Conservation (phyloP, 2,329 filamentous ascomycete genomes). For the Colletotrichum somersetense region DNA sequence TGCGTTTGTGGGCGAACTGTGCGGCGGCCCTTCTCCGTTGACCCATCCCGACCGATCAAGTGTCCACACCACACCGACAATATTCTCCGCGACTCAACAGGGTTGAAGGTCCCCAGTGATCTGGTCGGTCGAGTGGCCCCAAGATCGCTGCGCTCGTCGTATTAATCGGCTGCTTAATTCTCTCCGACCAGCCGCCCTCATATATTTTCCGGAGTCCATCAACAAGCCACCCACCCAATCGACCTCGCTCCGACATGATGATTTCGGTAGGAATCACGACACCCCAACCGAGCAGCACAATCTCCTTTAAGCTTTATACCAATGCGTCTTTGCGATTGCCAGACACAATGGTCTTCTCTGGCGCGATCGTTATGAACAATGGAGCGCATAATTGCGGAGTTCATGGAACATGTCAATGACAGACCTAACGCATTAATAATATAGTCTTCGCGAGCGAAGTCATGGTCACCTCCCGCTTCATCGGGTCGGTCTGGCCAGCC, state of each 20-base stretch:
- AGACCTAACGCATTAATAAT: not conserved
- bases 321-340: not conserved
- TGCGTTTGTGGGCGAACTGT: not conserved
- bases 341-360: not conserved
- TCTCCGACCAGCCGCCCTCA: not conserved
- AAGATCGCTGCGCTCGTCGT: not conserved
- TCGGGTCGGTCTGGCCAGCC: not conserved
- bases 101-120: not conserved
- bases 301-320: not conserved
- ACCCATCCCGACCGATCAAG: not conserved
- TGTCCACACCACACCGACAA: slow-evolving; percentile 12
- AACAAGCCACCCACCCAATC: not conserved
- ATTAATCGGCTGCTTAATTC: not conserved
- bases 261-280: not conserved
- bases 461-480: not conserved
- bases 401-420: not conserved
- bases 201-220: not conserved
- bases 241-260: not conserved
- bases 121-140: not conserved
- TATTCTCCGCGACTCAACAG: slow-evolving; percentile 10
- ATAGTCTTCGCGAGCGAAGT: not conserved
- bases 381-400: not conserved
- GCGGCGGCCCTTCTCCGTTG: not conserved
- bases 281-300: slow-evolving; percentile 13
- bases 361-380: not conserved